These are phyloP conservation scores for Sporothrix dimorphospora DNA, from an alignment of 2,329 filamentous ascomycete species.

Conservation along the genomic window DNA sequence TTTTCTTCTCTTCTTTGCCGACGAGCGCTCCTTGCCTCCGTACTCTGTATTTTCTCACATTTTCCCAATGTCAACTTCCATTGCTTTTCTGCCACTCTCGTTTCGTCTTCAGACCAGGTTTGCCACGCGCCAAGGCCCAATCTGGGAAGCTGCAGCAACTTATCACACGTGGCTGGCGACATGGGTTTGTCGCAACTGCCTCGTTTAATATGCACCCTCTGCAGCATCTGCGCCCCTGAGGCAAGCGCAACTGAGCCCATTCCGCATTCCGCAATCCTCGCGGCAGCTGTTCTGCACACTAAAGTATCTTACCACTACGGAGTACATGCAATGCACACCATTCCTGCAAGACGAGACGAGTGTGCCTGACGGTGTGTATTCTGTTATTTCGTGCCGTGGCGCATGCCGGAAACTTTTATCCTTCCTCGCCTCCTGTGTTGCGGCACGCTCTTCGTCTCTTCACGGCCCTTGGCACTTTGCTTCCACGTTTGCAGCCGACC, in stretches of 20 bases:
- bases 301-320: background rate
- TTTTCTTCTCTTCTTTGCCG: background rate
- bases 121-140: conserved; percentile 16
- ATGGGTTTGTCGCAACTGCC: conserved; percentile 5
- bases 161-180: conserved; percentile 24
- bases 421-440: background rate
- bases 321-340: background rate
- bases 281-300: background rate
- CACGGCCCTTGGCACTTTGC: background rate
- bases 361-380: background rate
- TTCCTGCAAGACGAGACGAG: background rate
- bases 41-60: background rate
- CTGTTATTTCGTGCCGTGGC: background rate
- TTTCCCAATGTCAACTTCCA: background rate
- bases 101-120: background rate
- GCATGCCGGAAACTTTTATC: background rate
- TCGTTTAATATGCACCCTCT: background rate
- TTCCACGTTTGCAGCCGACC: background rate
- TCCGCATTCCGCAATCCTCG: background rate
- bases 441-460: background rate
- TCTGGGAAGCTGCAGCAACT: conserved; percentile 7
- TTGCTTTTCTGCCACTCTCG: background rate
- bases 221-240: background rate
- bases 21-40: background rate
- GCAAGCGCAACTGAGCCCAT: background rate